Evolutionary conservation across 2,329 filamentous ascomycete genomes (phyloP).

Genomic region (Ceratocystis colombiana): DNA sequence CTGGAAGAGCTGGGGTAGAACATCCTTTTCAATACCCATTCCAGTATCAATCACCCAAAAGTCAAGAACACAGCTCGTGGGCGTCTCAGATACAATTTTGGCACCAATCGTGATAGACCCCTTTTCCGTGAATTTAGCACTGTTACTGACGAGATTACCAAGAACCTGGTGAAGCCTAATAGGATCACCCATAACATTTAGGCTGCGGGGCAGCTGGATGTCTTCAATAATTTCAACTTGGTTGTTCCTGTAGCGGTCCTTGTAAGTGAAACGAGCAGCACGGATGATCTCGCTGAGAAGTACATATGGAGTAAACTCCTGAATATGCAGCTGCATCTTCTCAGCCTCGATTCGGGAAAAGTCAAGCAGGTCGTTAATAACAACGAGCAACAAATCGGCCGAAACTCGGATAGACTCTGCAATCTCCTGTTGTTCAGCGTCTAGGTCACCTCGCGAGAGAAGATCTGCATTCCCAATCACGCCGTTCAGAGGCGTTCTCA

Average conservation of each 20-base stretch:
- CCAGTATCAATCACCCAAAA: conserved; percentile 85
- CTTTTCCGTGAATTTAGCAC: conserved; percentile 83
- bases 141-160: conserved; percentile 83
- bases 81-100: conserved; percentile 58
- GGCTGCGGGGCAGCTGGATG: conserved; percentile 64
- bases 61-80: conserved; percentile 60
- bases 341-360: conserved; percentile 91
- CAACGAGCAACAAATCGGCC: conserved; percentile 74
- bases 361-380: conserved; percentile 94
- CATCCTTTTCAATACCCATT: conserved; percentile 77
- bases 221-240: conserved; percentile 57
- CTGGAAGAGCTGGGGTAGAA: conserved; percentile 75
- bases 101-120: conserved; percentile 79
- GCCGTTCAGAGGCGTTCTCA: conserved; percentile 74
- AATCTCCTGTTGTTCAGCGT: conserved; percentile 71
- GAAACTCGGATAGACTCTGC: conserved; percentile 79
- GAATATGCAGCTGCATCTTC: conserved; percentile 70
- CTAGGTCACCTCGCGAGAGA: conserved; percentile 62
- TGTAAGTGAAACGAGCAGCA: conserved; percentile 56
- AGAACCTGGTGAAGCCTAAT: conserved; percentile 58
- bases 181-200: conserved; percentile 52
- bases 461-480: conserved; percentile 85
- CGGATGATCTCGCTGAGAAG: conserved; percentile 58
- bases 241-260: conserved; percentile 51
- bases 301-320: conserved; percentile 56